Evolutionary conservation across 148 eudicot species (phyloP).

Genomic region (Vaccinium myrtillus): DNA sequence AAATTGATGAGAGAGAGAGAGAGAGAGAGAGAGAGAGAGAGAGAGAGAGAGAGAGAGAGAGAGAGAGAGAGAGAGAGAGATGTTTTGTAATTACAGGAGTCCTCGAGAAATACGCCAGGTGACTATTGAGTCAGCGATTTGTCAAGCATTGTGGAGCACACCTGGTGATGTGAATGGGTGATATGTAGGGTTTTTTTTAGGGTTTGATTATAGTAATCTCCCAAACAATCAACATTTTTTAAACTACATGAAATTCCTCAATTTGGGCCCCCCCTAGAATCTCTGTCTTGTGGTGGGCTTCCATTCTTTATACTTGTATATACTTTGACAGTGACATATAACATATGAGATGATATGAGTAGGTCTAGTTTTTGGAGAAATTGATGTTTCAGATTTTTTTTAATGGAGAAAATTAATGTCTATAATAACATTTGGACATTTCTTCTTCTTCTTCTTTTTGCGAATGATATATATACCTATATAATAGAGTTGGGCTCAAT

Average conservation of each 20-base stretch:
- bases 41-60: not conserved
- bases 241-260: not conserved
- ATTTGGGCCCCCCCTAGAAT: not conserved
- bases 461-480: not conserved
- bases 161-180: not conserved
- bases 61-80: not conserved
- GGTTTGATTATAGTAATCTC: not conserved
- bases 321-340: not conserved
- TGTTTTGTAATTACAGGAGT: not conserved
- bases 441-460: not conserved
- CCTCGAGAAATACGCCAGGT: not conserved
- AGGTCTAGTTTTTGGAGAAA: not conserved
- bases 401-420: too few species aligned
- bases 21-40: not conserved
- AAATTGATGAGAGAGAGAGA: too few species aligned
- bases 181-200: not conserved
- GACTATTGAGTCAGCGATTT: not conserved
- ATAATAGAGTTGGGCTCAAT: not conserved
- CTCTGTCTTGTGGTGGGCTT: not conserved
- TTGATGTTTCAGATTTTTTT: too few species aligned
- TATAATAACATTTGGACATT: too few species aligned
- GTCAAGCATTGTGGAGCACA: not conserved
- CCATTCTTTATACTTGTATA: not conserved
- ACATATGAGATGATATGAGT: not conserved
- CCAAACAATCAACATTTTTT: not conserved